Conservation (phyloP, 225 moss, liverwort and hornwort genomes). For the Polytrichum commune region DNA sequence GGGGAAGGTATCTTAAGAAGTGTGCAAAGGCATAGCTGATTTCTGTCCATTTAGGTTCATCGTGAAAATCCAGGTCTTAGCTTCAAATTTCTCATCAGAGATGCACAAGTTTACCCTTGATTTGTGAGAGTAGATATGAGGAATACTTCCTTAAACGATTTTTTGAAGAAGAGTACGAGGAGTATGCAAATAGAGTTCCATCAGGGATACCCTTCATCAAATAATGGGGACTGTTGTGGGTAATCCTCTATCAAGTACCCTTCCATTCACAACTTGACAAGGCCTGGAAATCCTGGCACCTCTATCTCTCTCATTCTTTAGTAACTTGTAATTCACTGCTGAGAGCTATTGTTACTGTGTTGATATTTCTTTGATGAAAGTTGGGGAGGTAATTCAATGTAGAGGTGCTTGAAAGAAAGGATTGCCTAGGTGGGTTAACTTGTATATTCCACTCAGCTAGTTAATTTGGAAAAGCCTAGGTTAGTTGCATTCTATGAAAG, state of each 20-base stretch:
- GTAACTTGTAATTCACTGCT: background rate
- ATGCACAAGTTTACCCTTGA: constrained; percentile 17
- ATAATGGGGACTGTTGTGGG: constrained; percentile 11
- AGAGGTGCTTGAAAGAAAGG: too few relatives aligned
- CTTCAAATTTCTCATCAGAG: background rate
- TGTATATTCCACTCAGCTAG: too few relatives aligned
- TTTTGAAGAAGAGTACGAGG: constrained; percentile 69
- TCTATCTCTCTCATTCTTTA: background rate
- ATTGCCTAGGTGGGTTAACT: too few relatives aligned
- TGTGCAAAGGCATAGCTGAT: too few relatives aligned
- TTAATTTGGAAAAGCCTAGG: too few relatives aligned
- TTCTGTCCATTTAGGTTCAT: too few relatives aligned
- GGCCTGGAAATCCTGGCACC: background rate
- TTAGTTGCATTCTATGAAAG: too few relatives aligned
- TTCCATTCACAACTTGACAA: background rate
- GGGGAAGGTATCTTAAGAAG: too few relatives aligned
- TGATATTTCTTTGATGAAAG: too few relatives aligned
- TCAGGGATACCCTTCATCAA: constrained; percentile 85
- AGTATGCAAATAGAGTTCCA: constrained; percentile 62
- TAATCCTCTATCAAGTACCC: background rate
- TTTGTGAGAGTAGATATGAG: constrained; percentile 61
- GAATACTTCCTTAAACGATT: constrained; percentile 68
- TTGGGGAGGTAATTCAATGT: too few relatives aligned
- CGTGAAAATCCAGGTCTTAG: too few relatives aligned
- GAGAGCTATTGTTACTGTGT: too few relatives aligned